Conservation (phyloP, 306 rosid genomes). For the Astragalus glycyphyllos region DNA sequence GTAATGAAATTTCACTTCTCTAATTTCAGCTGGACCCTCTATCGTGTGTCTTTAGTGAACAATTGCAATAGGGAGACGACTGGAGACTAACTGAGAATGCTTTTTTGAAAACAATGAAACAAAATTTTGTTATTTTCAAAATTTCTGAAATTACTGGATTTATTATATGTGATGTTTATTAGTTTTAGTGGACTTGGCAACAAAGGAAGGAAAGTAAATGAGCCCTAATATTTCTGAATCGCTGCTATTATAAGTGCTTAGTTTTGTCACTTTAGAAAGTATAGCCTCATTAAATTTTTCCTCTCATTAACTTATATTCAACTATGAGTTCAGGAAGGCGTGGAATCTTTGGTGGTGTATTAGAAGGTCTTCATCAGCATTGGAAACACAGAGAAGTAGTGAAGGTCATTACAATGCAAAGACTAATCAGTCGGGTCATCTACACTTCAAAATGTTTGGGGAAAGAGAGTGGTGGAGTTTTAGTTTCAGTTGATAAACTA, state of each 20-base stretch:
- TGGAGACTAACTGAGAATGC: too few species aligned
- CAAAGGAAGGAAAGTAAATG: too few species aligned
- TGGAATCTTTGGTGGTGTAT: conserved; percentile 81
- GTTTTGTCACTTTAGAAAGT: background rate
- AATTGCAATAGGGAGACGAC: too few species aligned
- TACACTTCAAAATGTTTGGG: conserved; percentile 72
- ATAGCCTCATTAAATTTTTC: conserved; percentile 15
- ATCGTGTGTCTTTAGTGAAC: too few species aligned
- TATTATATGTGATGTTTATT: too few species aligned
- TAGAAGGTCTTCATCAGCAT: conserved; percentile 84
- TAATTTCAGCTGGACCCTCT: conserved; percentile 16
- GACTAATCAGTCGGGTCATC: conserved; percentile 56
- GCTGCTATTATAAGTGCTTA: too few species aligned
- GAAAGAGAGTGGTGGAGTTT: conserved; percentile 80
- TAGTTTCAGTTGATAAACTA: conserved; percentile 75
- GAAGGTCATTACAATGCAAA: conserved; percentile 89
- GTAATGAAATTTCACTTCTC: conserved; percentile 49
- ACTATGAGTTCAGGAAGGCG: conserved; percentile 72
- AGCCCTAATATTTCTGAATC: too few species aligned
- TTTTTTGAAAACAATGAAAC: too few species aligned
- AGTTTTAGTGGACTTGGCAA: too few species aligned
- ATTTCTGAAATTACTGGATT: too few species aligned
- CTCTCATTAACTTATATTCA: conserved; percentile 20
- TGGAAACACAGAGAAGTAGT: conserved; percentile 93
- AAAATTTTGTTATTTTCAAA: too few species aligned